phyloP scores from a whole-genome alignment of 2,329 filamentous ascomycete genomes.

The Lasiodiplodia gonubiensis region DNA sequence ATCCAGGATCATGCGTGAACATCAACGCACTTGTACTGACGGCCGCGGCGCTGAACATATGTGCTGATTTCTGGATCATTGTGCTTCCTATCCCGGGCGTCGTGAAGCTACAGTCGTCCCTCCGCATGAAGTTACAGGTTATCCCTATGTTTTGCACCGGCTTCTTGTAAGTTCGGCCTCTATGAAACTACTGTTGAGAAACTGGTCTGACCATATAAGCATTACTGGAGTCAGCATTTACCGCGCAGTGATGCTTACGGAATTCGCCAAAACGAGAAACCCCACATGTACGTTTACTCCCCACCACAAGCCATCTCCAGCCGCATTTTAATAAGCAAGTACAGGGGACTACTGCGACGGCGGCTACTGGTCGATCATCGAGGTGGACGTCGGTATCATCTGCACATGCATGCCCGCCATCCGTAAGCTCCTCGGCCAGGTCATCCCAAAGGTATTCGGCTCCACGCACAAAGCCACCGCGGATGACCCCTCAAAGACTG shows the following conservation, averaged over 20 bases:
- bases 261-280: constrained; percentile 4
- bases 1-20: background rate
- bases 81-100: constrained; percentile 2
- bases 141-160: constrained; percentile 13
- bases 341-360: constrained; percentile 13
- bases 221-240: constrained; percentile 14
- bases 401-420: constrained; percentile 16
- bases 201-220: background rate
- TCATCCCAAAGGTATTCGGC: constrained; percentile 4
- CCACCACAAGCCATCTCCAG: background rate
- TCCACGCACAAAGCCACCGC: background rate
- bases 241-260: background rate
- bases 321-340: background rate
- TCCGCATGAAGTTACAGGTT: constrained; percentile 9
- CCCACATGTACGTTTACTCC: background rate
- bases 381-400: constrained; percentile 3
- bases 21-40: background rate
- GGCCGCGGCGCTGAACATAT: background rate
- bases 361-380: constrained; percentile 13
- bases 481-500: background rate
- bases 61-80: constrained; percentile 18
- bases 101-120: background rate
- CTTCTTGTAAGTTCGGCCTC: background rate
- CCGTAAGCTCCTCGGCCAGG: background rate
- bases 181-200: fast-evolving